Evolutionary conservation across 140 eudicot species (phyloP).

Genomic region (Oenanthe javanica): DNA sequence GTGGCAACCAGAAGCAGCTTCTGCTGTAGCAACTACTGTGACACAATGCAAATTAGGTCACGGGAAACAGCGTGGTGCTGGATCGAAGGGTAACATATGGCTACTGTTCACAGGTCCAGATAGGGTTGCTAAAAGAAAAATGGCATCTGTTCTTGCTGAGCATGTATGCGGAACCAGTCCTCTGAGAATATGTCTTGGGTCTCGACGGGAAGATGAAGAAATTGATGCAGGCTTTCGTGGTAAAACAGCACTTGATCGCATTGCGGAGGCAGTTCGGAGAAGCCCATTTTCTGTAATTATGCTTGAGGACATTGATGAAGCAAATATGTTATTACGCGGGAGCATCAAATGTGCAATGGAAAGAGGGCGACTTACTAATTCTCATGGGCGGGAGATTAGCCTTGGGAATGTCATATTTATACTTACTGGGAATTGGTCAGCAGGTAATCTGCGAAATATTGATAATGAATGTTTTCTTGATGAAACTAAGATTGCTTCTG

Average conservation of each 20-base stretch:
- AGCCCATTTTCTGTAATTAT: slow-evolving; percentile 75
- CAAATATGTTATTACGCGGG: slow-evolving; percentile 64
- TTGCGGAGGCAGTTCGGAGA: slow-evolving; percentile 73
- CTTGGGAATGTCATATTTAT: slow-evolving; percentile 86
- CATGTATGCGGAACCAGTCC: slow-evolving; percentile 61
- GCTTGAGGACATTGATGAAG: slow-evolving; percentile 80
- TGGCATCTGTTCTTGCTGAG: slow-evolving; percentile 77
- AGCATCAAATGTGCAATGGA: slow-evolving; percentile 80
- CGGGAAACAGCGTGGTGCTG: slow-evolving; percentile 41
- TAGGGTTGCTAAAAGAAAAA: slow-evolving; percentile 75
- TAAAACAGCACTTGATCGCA: slow-evolving; percentile 68
- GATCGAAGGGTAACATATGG: slow-evolving; percentile 69
- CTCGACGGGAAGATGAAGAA: slow-evolving; percentile 52
- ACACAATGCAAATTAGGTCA: slow-evolving; percentile 61
- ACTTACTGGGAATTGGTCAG: slow-evolving; percentile 81
- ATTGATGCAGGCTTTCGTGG: slow-evolving; percentile 65
- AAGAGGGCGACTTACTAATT: slow-evolving; percentile 69
- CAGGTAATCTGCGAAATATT: slow-evolving; percentile 15
- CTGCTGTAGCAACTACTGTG: slow-evolving; percentile 69
- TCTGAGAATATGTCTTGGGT: slow-evolving; percentile 53
- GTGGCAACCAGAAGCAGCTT: slow-evolving; percentile 99
- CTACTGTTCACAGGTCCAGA: slow-evolving; percentile 90
- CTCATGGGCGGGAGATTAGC: slow-evolving; percentile 84
- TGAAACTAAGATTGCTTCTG: slow-evolving; percentile 47
- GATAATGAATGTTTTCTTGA: slow-evolving; percentile 28